Conservation (phyloP, 257 asterid genomes). For the Voacanga thouarsii region DNA sequence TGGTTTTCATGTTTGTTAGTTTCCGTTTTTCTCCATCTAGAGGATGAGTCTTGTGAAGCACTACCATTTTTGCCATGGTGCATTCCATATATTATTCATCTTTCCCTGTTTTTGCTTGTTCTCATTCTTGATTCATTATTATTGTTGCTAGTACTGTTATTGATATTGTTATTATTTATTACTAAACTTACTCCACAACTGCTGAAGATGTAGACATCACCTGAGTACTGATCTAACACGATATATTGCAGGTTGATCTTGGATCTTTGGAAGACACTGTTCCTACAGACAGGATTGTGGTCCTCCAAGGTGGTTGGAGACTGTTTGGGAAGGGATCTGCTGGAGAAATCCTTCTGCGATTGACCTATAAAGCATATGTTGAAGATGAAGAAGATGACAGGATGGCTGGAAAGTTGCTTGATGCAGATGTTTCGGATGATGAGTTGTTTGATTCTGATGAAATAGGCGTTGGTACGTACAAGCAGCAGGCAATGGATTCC, state of each 20-base stretch:
- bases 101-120: not conserved
- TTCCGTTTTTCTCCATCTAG: not conserved
- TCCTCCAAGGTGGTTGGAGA: conserved; percentile 74
- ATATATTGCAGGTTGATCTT: conserved; percentile 69
- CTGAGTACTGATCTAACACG: not conserved
- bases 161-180: not conserved
- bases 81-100: not conserved
- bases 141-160: not conserved
- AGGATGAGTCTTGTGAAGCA: not conserved
- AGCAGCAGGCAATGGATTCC: conserved; percentile 35
- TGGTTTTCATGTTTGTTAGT: not conserved
- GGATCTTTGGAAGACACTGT: conserved; percentile 89
- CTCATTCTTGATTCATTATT: not conserved
- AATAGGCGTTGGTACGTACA: conserved; percentile 22
- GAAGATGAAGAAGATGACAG: conserved; percentile 98
- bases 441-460: conserved; percentile 61
- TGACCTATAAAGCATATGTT: conserved; percentile 96
- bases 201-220: not conserved
- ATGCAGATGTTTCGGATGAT: conserved; percentile 51
- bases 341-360: conserved; percentile 80
- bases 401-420: conserved; percentile 24
- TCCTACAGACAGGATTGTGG: conserved; percentile 78
- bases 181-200: not conserved
- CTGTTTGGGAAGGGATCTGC: conserved; percentile 65
- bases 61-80: not conserved